Percentiles rank a stretch among this genome's conserved stretches.
These are phyloP conservation scores for Scheffersomyces ergatensis DNA, from an alignment of 805 yeast genomes.

Conservation along the genomic window DNA sequence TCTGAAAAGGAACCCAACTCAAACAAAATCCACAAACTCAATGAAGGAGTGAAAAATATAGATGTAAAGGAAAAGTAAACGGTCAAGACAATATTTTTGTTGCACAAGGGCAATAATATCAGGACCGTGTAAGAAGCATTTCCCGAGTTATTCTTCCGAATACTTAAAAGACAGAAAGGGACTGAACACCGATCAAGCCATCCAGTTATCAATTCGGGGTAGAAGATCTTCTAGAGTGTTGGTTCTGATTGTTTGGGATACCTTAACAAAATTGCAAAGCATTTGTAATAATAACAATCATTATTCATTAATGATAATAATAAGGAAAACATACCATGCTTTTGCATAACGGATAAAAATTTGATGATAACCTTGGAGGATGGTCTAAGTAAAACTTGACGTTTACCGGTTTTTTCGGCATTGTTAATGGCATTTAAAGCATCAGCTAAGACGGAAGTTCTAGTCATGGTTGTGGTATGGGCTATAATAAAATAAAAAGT, in stretches of 20 bases:
- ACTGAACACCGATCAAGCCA: conserved; percentile 83
- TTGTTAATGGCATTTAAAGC: conserved; percentile 97
- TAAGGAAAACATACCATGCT: conserved; percentile 51
- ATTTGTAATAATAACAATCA: background rate
- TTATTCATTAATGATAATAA: background rate
- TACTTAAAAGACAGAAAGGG: conserved; percentile 97
- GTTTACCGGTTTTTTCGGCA: conserved; percentile 99
- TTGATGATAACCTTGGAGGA: conserved; percentile 97
- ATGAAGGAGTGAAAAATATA: background rate
- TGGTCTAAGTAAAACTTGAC: conserved; percentile 98
- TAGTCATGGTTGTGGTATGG: conserved; percentile 67
- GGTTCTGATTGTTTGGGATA: too few species aligned
- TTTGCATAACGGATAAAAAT: conserved; percentile 95
- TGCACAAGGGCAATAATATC: conserved; percentile 19
- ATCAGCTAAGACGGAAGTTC: conserved; percentile 98
- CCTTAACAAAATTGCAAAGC: background rate
- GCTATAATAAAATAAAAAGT: conserved; percentile 3
- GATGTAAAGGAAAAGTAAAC: conserved; percentile 72
- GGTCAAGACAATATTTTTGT: conserved; percentile 41
- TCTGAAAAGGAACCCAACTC: too few species aligned
- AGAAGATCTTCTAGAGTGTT: background rate
- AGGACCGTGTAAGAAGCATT: conserved; percentile 67
- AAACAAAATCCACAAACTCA: too few species aligned
- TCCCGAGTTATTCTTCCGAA: conserved; percentile 76
- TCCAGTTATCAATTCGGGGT: conserved; percentile 98